Evolutionary conservation across 805 yeast genomes (phyloP).

Genomic region (Hagleromyces aurorensis): DNA sequence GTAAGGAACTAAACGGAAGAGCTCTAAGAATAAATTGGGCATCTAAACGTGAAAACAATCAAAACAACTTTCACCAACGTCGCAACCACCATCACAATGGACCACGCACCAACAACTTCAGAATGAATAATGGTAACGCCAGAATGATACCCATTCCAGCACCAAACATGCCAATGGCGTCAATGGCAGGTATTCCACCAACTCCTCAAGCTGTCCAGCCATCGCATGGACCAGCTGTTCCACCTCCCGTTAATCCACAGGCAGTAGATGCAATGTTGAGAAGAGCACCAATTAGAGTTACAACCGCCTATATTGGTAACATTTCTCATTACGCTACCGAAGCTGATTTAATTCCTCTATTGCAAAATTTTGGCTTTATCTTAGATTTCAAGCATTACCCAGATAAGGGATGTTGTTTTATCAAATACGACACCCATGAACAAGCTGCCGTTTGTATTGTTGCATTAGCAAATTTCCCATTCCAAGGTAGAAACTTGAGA

Average conservation of each 20-base stretch:
- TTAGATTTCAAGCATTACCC: constrained; percentile 74
- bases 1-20: constrained; percentile 62
- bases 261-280: constrained; percentile 63
- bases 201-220: constrained; percentile 11
- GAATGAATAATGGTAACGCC: constrained; percentile 20
- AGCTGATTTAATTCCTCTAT: constrained; percentile 60
- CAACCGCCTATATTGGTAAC: constrained; percentile 84
- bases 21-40: constrained; percentile 87
- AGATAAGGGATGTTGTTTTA: constrained; percentile 82
- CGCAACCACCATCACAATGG: constrained; percentile 17
- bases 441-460: constrained; percentile 84
- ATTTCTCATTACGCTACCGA: constrained; percentile 70
- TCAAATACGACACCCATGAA: constrained; percentile 78
- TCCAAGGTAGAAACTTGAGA: constrained; percentile 71
- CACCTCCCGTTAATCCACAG: constrained; percentile 39
- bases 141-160: no score
- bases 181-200: constrained; percentile 19
- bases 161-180: no score
- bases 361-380: constrained; percentile 76
- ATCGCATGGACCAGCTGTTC: constrained; percentile 19
- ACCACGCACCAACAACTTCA: constrained; percentile 9
- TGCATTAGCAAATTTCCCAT: constrained; percentile 57
- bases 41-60: constrained; percentile 49
- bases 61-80: constrained; percentile 14
- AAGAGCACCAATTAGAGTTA: constrained; percentile 59